phyloP scores from a whole-genome alignment of 2,329 filamentous ascomycete genomes.

The Ophiostoma sp. region DNA sequence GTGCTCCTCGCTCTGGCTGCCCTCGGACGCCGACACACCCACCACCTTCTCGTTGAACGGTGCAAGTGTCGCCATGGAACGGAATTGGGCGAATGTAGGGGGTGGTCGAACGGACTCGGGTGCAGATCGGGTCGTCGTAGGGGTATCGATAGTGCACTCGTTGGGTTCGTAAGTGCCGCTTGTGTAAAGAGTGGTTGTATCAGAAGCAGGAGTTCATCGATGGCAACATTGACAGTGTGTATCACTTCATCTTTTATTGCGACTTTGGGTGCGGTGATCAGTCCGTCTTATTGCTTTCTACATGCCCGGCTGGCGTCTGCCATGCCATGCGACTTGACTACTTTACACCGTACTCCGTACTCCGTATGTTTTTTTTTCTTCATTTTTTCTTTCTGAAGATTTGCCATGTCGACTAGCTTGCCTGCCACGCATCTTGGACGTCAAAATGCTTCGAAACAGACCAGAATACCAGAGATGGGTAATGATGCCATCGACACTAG shows the following conservation, averaged over 20 bases:
- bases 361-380: conserved; percentile 30
- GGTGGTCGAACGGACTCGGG: neutral
- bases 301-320: neutral
- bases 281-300: neutral
- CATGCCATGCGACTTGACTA: neutral
- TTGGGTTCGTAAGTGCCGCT: too few relatives aligned
- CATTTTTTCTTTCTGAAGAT: neutral
- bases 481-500: conserved; percentile 9
- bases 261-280: neutral
- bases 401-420: neutral
- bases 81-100: neutral
- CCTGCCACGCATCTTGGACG: neutral
- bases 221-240: neutral
- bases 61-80: neutral
- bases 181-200: neutral
- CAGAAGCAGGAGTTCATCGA: neutral
- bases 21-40: neutral
- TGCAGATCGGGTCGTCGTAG: neutral
- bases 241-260: neutral
- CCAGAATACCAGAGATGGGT: too few relatives aligned
- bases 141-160: neutral
- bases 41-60: neutral
- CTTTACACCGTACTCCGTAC: neutral
- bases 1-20: neutral
- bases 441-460: neutral